phyloP scores from a whole-genome alignment of 2,329 filamentous ascomycete species.

The Chrysoporthe austroafricana region DNA sequence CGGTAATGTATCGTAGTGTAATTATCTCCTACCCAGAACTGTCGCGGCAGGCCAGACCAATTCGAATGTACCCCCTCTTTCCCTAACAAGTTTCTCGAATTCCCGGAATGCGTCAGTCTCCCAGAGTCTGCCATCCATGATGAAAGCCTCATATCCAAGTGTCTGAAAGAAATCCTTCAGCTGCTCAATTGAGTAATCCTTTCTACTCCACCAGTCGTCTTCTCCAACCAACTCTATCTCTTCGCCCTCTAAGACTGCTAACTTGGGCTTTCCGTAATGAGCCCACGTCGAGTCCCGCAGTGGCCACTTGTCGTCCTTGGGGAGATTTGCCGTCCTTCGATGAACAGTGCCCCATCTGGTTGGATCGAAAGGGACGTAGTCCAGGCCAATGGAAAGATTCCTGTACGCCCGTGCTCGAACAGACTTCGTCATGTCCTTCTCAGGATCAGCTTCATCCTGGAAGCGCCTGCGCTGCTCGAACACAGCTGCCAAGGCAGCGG shows the following conservation, averaged over 20 bases:
- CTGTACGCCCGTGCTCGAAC: slow-evolving; percentile 13
- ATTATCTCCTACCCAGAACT: neutral
- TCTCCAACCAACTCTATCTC: slow-evolving; percentile 1
- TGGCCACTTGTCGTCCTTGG: slow-evolving; percentile 19
- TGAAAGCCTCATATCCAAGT: slow-evolving; percentile 17
- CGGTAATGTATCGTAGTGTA: neutral
- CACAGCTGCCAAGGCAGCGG: slow-evolving; percentile 7
- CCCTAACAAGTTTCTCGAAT: slow-evolving; percentile 4
- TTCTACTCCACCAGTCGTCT: slow-evolving; percentile 13
- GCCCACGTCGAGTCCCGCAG: slow-evolving; percentile 16
- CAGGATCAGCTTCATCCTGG: slow-evolving; percentile 6
- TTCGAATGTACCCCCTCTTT: neutral
- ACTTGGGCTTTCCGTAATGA: slow-evolving; percentile 11
- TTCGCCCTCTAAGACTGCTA: slow-evolving; percentile 6
- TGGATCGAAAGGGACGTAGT: slow-evolving; percentile 16
- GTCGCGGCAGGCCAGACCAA: slow-evolving; percentile 19
- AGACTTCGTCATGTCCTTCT: slow-evolving; percentile 3
- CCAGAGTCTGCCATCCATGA: slow-evolving; percentile 18
- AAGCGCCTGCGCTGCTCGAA: slow-evolving; percentile 19
- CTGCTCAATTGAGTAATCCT: slow-evolving; percentile 11
- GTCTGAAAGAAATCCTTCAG: slow-evolving; percentile 23
- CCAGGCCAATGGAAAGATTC: slow-evolving; percentile 15
- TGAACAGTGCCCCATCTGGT: slow-evolving; percentile 5
- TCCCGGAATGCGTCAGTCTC: slow-evolving; percentile 10
- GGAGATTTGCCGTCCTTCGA: slow-evolving; percentile 17